These are phyloP conservation scores for Micractinium sp. DNA, from an alignment of 139 green algal species.

Conservation along the genomic window DNA sequence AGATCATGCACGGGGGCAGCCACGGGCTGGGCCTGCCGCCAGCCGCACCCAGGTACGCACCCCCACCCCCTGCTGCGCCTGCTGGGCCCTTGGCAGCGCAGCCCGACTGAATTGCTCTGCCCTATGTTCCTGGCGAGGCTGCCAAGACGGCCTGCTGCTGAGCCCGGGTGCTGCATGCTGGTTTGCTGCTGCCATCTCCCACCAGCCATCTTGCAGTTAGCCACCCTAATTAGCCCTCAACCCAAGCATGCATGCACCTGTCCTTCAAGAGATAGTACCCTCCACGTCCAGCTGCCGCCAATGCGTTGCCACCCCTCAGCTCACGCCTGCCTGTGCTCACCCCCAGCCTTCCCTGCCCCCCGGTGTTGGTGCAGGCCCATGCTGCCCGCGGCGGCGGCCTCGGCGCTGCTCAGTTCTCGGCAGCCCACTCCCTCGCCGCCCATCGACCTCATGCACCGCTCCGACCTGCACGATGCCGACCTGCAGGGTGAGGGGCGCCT, in stretches of 20 bases:
- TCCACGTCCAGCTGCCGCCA: too few relatives aligned
- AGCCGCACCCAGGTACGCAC: background rate
- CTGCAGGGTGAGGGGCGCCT: conserved; percentile 14
- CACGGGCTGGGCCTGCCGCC: background rate
- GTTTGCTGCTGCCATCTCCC: too few relatives aligned
- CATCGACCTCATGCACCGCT: conserved; percentile 28
- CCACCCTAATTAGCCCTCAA: too few relatives aligned
- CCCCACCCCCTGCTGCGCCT: background rate
- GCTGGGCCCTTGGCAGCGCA: background rate
- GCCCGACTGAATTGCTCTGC: too few relatives aligned
- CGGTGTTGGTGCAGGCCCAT: background rate
- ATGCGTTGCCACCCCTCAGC: background rate
- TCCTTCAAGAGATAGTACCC: too few relatives aligned
- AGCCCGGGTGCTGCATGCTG: too few relatives aligned
- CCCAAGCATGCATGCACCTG: too few relatives aligned
- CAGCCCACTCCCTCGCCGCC: conserved; percentile 12
- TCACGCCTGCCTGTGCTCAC: too few relatives aligned
- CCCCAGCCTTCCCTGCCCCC: background rate
- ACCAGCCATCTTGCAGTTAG: too few relatives aligned
- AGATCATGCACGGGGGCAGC: conserved; percentile 20
- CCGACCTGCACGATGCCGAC: conserved; percentile 22
- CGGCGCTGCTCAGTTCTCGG: conserved; percentile 23
- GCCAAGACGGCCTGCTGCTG: too few relatives aligned
- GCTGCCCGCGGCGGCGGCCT: conserved; percentile 11
- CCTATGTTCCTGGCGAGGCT: too few relatives aligned